These are phyloP conservation scores for Trichoderma orchidacearum DNA, from an alignment of 495 filamentous ascomycete species.

Conservation along the genomic window DNA sequence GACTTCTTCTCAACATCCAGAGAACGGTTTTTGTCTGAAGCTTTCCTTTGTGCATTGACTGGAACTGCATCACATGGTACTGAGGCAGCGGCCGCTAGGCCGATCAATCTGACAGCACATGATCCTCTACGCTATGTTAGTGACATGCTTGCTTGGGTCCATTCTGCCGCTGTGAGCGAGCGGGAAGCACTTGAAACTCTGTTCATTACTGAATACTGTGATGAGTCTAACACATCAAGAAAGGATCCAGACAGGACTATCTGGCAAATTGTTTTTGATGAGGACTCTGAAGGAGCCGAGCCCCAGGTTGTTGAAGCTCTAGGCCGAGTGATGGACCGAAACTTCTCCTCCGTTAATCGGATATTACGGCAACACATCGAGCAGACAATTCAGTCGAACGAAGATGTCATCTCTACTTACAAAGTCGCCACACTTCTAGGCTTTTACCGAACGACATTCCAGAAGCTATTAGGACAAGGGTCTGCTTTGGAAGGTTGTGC, in stretches of 20 bases:
- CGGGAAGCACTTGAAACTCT: conserved; percentile 82
- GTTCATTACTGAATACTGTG: conserved; percentile 85
- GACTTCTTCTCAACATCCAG: conserved; percentile 89
- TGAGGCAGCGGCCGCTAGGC: conserved; percentile 50
- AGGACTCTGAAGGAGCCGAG: conserved; percentile 34
- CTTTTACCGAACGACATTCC: conserved; percentile 82
- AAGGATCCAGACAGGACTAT: conserved; percentile 36
- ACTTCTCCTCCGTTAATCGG: conserved; percentile 64
- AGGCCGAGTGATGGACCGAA: conserved; percentile 76
- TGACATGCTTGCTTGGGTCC: conserved; percentile 96
- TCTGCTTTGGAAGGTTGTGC: conserved; percentile 61
- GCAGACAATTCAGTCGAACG: conserved; percentile 83
- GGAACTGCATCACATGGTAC: conserved; percentile 39
- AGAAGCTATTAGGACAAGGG: conserved; percentile 56
- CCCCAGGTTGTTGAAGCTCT: conserved; percentile 80
- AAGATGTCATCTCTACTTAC: conserved; percentile 79
- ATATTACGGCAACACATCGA: conserved; percentile 73
- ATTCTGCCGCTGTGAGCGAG: conserved; percentile 88
- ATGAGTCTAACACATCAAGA: conserved; percentile 26
- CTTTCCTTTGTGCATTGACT: conserved; percentile 84
- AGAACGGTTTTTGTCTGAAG: conserved; percentile 74
- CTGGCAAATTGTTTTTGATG: conserved; percentile 54
- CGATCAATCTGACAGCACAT: conserved; percentile 87
- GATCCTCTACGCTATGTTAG: conserved; percentile 87
- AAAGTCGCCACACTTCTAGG: conserved; percentile 75